Percentiles rank a stretch among this genome's conserved stretches.
phyloP scores from a whole-genome alignment of 2,329 filamentous ascomycete genomes.

The Monilinia polystroma region DNA sequence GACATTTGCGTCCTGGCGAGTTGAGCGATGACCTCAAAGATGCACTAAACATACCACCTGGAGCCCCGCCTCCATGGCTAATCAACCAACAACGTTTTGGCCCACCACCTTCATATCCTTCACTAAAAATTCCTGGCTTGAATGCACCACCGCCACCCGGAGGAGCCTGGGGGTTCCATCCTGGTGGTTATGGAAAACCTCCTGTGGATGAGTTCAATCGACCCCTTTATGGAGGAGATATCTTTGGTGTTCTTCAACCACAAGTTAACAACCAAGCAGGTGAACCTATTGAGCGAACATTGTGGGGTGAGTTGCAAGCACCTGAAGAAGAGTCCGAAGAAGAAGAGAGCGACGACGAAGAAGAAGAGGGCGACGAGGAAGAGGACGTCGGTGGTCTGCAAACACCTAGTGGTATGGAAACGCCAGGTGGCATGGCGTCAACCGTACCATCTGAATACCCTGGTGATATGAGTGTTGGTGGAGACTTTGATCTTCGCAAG shows the following conservation, averaged over 20 bases:
- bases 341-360: constrained; percentile 67
- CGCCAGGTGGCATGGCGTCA: constrained; percentile 76
- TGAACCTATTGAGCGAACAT: constrained; percentile 79
- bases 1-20: constrained; percentile 86
- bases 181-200: constrained; percentile 93
- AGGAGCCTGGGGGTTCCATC: constrained; percentile 90
- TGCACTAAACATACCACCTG: constrained; percentile 88
- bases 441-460: constrained; percentile 77
- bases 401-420: constrained; percentile 75
- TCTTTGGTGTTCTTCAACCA: constrained; percentile 75
- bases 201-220: constrained; percentile 91
- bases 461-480: constrained; percentile 72
- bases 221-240: constrained; percentile 89
- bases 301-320: constrained; percentile 91
- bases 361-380: constrained; percentile 61
- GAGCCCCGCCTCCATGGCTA: constrained; percentile 92
- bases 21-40: constrained; percentile 87
- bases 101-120: constrained; percentile 90
- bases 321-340: constrained; percentile 70
- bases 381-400: constrained; percentile 66
- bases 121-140: constrained; percentile 89
- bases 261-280: constrained; percentile 62
- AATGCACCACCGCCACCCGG: constrained; percentile 90
- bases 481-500: constrained; percentile 91
- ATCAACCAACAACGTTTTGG: constrained; percentile 96